These are phyloP conservation scores for Arxiozyma slooffiae DNA, from an alignment of 1,139 yeast species.

Conservation along the genomic window DNA sequence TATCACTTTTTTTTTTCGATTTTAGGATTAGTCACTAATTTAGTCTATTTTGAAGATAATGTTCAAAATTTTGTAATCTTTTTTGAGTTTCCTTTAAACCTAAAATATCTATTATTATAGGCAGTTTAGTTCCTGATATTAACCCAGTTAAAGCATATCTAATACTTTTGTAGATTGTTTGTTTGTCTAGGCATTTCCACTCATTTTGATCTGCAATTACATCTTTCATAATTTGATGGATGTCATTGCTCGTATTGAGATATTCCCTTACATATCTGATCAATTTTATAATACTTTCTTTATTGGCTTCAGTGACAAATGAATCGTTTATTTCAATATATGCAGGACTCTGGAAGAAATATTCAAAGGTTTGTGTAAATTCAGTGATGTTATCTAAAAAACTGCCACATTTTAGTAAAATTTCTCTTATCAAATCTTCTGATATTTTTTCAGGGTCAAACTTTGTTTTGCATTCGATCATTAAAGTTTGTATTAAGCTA, in stretches of 20 bases:
- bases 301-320: slow-evolving; percentile 16
- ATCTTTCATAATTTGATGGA: slow-evolving; percentile 9
- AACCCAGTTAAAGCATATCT: slow-evolving; percentile 71
- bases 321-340: slow-evolving; percentile 15
- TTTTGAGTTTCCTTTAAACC: slow-evolving; percentile 39
- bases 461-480: slow-evolving; percentile 14
- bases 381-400: slow-evolving; percentile 43
- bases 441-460: slow-evolving; percentile 8
- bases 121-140: slow-evolving; percentile 60
- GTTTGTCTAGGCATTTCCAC: background rate
- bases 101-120: slow-evolving; percentile 46
- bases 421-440: slow-evolving; percentile 15
- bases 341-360: slow-evolving; percentile 40
- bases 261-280: slow-evolving; percentile 12
- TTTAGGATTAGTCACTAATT: too few species aligned
- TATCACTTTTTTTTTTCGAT: background rate
- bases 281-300: slow-evolving; percentile 9
- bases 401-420: slow-evolving; percentile 29
- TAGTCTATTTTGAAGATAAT: background rate
- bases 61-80: slow-evolving; percentile 30
- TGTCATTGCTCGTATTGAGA: slow-evolving; percentile 10
- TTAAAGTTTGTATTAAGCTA: slow-evolving; percentile 31
- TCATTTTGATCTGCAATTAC: background rate
- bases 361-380: slow-evolving; percentile 37
- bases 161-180: slow-evolving; percentile 45